Conservation (phyloP, 192 early-diverging fungal species). For the Entomortierella lignicola region DNA sequence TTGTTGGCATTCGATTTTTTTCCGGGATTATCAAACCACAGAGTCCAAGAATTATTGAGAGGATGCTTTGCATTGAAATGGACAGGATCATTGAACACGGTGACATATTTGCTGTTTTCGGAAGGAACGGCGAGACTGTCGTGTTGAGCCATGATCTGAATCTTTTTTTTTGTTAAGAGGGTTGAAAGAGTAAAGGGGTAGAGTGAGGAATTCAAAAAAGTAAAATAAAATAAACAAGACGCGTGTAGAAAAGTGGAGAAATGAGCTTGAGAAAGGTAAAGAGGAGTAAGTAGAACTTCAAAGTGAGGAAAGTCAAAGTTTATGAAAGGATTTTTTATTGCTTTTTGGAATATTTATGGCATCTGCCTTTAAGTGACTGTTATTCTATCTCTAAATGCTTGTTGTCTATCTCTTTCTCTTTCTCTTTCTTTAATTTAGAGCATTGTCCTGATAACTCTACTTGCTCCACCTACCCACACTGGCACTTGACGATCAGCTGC, state of each 20-base stretch:
- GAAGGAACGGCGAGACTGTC: constrained; percentile 46
- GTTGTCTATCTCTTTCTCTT: too few relatives aligned
- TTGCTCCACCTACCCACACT: constrained; percentile 62
- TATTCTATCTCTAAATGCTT: background rate
- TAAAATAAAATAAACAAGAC: background rate
- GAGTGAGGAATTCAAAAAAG: background rate
- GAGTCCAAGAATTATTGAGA: constrained; percentile 89
- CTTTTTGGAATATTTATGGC: background rate
- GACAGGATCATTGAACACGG: constrained; percentile 59
- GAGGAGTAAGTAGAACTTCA: constrained; percentile 5
- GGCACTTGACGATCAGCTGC: constrained; percentile 64
- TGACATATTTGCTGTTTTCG: constrained; percentile 46
- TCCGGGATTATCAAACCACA: constrained; percentile 93
- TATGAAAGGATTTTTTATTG: background rate
- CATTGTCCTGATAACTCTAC: constrained; percentile 70
- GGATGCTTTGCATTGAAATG: constrained; percentile 86
- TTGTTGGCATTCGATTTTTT: constrained; percentile 80
- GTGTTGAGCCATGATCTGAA: constrained; percentile 44
- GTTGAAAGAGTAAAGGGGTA: background rate
- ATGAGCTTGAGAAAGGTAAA: background rate
- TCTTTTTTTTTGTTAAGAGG: background rate
- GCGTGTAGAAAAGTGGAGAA: background rate
- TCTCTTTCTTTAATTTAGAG: too few relatives aligned
- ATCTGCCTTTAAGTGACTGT: constrained; percentile 9
- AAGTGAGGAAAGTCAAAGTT: too few relatives aligned